phyloP scores from a whole-genome alignment of 2,329 filamentous ascomycete species.

The Mariannaea elegans region DNA sequence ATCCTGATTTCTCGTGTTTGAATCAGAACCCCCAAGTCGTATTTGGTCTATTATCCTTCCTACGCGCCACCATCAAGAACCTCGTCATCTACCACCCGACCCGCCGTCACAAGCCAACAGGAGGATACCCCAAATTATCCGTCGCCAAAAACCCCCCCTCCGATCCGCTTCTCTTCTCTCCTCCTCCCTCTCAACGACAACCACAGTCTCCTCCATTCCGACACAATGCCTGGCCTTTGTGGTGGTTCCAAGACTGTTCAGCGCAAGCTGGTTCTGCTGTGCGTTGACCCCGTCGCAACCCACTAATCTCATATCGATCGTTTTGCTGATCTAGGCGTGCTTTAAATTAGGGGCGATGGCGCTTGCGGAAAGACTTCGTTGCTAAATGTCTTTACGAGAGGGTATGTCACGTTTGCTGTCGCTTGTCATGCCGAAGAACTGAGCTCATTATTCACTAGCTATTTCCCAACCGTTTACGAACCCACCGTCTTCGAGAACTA shows the following conservation, averaged over 20 bases:
- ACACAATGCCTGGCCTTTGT: conserved; percentile 56
- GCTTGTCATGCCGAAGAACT: neutral
- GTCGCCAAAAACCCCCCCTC: conserved; percentile 3
- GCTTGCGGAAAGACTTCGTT: conserved; percentile 97
- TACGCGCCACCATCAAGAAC: conserved; percentile 8
- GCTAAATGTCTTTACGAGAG: conserved; percentile 98
- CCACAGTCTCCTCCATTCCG: conserved; percentile 3
- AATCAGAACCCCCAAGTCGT: conserved; percentile 4
- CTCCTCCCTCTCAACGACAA: conserved; percentile 17
- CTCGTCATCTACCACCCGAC: conserved; percentile 13
- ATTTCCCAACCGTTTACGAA: conserved; percentile 98
- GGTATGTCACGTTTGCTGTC: conserved; percentile 63
- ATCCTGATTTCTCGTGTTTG: conserved; percentile 7
- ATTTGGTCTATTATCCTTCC: conserved; percentile 10
- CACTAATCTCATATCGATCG: neutral
- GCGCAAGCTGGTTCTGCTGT: conserved; percentile 96
- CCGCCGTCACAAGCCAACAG: conserved; percentile 4
- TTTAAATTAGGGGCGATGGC: conserved; percentile 79
- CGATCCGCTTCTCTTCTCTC: neutral
- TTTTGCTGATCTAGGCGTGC: conserved; percentile 25
- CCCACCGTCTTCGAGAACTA: conserved; percentile 99
- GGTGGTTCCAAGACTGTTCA: conserved; percentile 85
- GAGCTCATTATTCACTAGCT: conserved; percentile 59
- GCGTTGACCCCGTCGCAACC: conserved; percentile 30
- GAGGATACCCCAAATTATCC: neutral